These are phyloP conservation scores for Botrytis galanthina DNA, from an alignment of 2,329 filamentous ascomycete species.

Conservation along the genomic window DNA sequence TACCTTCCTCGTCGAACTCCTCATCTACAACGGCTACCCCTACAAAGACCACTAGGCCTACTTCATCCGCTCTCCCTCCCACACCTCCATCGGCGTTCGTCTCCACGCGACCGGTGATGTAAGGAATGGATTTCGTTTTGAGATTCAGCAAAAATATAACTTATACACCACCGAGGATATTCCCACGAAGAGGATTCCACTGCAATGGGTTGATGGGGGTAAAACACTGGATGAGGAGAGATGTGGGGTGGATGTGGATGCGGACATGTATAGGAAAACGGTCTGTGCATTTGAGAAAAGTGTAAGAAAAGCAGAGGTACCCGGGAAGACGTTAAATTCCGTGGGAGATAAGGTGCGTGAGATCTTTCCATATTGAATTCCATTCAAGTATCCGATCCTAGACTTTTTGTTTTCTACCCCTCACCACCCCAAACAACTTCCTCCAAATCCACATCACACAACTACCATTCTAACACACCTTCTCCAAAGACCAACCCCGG, in stretches of 20 bases:
- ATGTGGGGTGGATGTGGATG: background rate
- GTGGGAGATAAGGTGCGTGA: background rate
- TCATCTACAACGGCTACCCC: background rate
- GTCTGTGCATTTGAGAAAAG: background rate
- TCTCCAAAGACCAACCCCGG: background rate
- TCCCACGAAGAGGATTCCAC: background rate
- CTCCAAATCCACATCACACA: too few relatives aligned
- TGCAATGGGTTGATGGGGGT: background rate
- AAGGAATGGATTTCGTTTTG: background rate
- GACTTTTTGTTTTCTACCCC: background rate
- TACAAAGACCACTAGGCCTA: background rate
- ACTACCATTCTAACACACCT: background rate
- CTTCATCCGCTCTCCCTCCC: background rate
- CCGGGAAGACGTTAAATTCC: background rate
- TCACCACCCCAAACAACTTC: background rate
- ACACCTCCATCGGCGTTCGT: background rate
- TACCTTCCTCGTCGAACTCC: background rate
- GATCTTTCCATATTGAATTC: background rate
- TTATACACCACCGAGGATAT: background rate
- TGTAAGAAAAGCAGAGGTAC: background rate
- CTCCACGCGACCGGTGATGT: background rate
- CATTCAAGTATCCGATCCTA: background rate
- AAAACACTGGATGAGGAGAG: fast-evolving
- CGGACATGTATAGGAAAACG: background rate
- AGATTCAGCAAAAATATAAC: background rate